A percentile compares a stretch with the other conserved stretches of the same genome.
These are phyloP conservation scores for Zoysia pacifica DNA, from an alignment of 176 grass and related monocot species.

Conservation along the genomic window DNA sequence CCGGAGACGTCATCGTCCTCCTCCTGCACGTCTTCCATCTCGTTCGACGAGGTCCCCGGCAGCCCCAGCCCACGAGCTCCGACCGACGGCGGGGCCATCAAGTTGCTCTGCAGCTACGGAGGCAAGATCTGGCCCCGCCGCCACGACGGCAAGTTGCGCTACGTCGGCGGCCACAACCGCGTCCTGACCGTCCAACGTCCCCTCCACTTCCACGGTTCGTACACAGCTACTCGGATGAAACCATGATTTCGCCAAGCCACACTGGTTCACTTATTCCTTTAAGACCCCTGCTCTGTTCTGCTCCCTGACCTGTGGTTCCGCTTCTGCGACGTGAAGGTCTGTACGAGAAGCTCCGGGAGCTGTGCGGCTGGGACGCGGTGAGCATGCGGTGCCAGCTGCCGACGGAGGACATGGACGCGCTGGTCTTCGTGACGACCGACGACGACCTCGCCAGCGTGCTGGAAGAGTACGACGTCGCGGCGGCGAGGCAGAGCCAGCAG, in stretches of 20 bases:
- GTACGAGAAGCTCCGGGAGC: slow-evolving; percentile 49
- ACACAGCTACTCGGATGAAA: neutral
- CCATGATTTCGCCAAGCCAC: neutral
- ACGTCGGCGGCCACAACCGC: slow-evolving; percentile 61
- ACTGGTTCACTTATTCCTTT: neutral
- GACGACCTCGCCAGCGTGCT: slow-evolving; percentile 50
- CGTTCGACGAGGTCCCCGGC: neutral
- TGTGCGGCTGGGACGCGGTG: slow-evolving; percentile 50
- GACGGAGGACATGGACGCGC: slow-evolving; percentile 59
- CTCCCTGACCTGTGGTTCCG: slow-evolving; percentile 8
- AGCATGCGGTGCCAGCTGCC: slow-evolving; percentile 60
- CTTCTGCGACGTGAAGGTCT: slow-evolving; percentile 37
- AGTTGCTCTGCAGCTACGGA: slow-evolving; percentile 63
- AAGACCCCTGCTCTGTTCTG: slow-evolving; percentile 16
- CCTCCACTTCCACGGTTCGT: slow-evolving; percentile 45
- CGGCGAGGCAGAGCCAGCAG: slow-evolving; percentile 25
- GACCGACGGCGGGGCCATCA: slow-evolving; percentile 12
- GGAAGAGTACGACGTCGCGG: slow-evolving; percentile 46
- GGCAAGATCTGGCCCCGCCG: slow-evolving; percentile 63
- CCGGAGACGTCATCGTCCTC: neutral
- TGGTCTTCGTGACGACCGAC: slow-evolving; percentile 53
- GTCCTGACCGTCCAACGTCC: slow-evolving; percentile 49
- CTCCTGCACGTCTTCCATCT: neutral
- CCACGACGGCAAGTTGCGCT: slow-evolving; percentile 61
- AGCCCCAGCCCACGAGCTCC: neutral